Evolutionary conservation across 805 yeast genomes (phyloP).

Genomic region (Metschnikowia aberdeeniae): DNA sequence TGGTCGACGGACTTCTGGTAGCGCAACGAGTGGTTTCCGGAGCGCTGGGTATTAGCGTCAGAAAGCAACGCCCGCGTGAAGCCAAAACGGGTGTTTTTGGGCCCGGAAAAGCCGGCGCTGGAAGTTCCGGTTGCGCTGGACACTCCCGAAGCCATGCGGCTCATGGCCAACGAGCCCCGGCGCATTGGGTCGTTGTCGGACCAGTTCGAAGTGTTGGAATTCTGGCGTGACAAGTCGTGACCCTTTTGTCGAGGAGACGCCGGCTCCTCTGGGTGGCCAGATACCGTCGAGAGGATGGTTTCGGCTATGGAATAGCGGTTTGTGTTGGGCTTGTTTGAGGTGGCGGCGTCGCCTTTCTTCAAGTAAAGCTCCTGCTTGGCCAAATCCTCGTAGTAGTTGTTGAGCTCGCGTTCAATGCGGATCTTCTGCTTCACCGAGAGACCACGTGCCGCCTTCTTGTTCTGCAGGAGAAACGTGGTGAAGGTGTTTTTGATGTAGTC

Average conservation of each 20-base stretch:
- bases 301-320: conserved; percentile 22
- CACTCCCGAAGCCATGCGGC: conserved; percentile 26
- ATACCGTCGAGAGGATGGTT: conserved; percentile 14
- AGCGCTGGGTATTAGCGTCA: conserved; percentile 23
- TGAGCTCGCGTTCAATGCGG: conserved; percentile 44
- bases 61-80: conserved; percentile 38
- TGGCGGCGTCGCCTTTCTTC: conserved; percentile 23
- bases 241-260: conserved; percentile 7
- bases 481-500: conserved; percentile 42
- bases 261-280: conserved; percentile 3
- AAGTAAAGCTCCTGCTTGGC: conserved; percentile 36
- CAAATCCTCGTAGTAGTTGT: conserved; percentile 42
- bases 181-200: conserved; percentile 28
- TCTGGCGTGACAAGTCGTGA: conserved; percentile 21
- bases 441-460: conserved; percentile 23
- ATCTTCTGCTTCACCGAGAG: conserved; percentile 37
- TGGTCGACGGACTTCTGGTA: conserved; percentile 29
- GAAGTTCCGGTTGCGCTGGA: conserved; percentile 22
- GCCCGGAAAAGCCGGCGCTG: not conserved
- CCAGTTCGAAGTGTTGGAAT: conserved; percentile 35
- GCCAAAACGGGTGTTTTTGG: conserved; percentile 26
- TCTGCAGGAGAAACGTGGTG: conserved; percentile 38
- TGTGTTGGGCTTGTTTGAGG: conserved; percentile 8
- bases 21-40: conserved; percentile 15
- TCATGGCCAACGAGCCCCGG: conserved; percentile 27